A percentile compares a stretch with the other conserved stretches of the same genome.
Conservation (phyloP, 257 asterid species). For the Lithospermum erythrorhizon region DNA sequence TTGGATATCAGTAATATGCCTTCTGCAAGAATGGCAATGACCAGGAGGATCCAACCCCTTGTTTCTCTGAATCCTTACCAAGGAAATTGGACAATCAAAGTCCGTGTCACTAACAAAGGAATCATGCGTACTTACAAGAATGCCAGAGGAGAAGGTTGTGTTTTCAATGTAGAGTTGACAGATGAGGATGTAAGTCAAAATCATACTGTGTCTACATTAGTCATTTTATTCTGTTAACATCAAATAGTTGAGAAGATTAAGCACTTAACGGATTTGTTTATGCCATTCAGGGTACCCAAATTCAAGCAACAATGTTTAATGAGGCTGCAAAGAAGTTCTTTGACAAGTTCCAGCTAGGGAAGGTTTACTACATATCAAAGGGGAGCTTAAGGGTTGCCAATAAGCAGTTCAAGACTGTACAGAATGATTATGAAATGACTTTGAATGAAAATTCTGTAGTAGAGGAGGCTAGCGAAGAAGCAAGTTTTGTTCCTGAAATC, state of each 20-base stretch:
- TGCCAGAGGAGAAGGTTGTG: constrained; percentile 90
- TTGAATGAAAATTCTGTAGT: constrained; percentile 76
- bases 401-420: constrained; percentile 78
- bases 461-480: constrained; percentile 61
- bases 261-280: neutral
- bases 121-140: constrained; percentile 61
- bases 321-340: constrained; percentile 81
- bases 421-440: constrained; percentile 89
- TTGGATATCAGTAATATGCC: constrained; percentile 62
- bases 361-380: constrained; percentile 84
- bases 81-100: constrained; percentile 87
- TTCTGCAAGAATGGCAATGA: constrained; percentile 72
- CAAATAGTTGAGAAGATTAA: neutral
- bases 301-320: constrained; percentile 96
- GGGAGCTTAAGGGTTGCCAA: constrained; percentile 75
- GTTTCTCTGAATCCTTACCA: constrained; percentile 88
- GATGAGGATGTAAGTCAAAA: constrained; percentile 76
- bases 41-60: constrained; percentile 75
- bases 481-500: constrained; percentile 61
- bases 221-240: neutral
- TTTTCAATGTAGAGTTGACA: constrained; percentile 91
- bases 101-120: constrained; percentile 76
- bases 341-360: constrained; percentile 84
- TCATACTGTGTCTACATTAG: neutral
- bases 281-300: constrained; percentile 79